A percentile compares a stretch with the other conserved stretches of the same genome.
Conservation (phyloP, 2,329 filamentous ascomycete genomes). For the Neurospora sp. region DNA sequence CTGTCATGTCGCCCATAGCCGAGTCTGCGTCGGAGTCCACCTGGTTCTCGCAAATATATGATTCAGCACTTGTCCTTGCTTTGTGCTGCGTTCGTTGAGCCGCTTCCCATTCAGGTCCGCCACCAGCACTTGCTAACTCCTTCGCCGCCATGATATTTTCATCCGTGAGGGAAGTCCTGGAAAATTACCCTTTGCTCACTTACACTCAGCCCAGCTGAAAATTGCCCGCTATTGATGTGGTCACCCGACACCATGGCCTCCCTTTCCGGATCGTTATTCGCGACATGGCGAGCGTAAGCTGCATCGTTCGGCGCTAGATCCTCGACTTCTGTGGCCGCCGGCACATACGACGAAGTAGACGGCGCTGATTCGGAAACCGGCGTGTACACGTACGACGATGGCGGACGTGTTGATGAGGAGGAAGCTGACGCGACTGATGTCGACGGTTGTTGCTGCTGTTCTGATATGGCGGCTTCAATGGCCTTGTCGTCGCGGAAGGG, state of each 20-base stretch:
- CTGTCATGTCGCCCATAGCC: constrained; percentile 1
- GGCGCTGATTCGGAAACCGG: neutral
- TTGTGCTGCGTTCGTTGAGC: neutral
- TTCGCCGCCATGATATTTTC: neutral
- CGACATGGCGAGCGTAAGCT: neutral
- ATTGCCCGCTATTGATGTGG: neutral
- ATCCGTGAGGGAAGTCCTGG: neutral
- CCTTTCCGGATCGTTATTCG: neutral
- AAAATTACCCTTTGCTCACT: neutral
- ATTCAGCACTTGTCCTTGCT: neutral
- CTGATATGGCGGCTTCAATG: neutral
- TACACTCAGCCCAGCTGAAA: constrained; percentile 2
- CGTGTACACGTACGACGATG: neutral
- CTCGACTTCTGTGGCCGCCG: neutral
- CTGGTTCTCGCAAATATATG: neutral
- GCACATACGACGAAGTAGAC: neutral
- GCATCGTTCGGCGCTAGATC: neutral
- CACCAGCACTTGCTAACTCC: neutral
- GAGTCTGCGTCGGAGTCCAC: constrained; percentile 4
- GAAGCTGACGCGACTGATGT: neutral
- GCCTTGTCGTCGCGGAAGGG: neutral
- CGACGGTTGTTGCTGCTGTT: neutral
- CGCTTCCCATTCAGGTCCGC: neutral
- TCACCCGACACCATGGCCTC: neutral
- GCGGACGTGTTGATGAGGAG: neutral